phyloP scores from a whole-genome alignment of 257 asterid genomes.

The Catharanthus roseus region DNA sequence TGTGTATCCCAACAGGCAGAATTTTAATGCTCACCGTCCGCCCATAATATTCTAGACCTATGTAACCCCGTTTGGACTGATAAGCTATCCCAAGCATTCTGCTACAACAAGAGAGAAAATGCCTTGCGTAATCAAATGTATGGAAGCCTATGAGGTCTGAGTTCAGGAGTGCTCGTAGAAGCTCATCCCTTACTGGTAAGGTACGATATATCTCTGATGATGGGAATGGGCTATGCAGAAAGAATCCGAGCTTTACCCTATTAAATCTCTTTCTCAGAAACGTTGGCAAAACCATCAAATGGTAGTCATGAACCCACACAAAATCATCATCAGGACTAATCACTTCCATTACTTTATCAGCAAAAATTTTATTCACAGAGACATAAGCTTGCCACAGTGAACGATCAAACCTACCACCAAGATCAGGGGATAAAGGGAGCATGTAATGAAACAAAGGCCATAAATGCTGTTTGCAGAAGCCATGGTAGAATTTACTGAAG shows the following conservation, averaged over 20 bases:
- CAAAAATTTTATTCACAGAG: slow-evolving; percentile 79
- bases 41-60: slow-evolving; percentile 79
- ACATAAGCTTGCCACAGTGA: slow-evolving; percentile 82
- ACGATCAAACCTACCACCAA: slow-evolving; percentile 85
- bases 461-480: slow-evolving; percentile 77
- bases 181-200: slow-evolving; percentile 65
- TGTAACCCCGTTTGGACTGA: slow-evolving; percentile 79
- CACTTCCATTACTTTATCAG: slow-evolving; percentile 91
- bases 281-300: slow-evolving; percentile 81
- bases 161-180: slow-evolving; percentile 74
- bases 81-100: slow-evolving; percentile 76
- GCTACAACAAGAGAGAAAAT: slow-evolving; percentile 81
- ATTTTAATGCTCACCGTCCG: slow-evolving; percentile 82
- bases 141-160: slow-evolving; percentile 80
- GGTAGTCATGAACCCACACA: slow-evolving; percentile 91
- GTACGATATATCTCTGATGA: slow-evolving; percentile 87
- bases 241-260: slow-evolving; percentile 78
- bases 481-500: slow-evolving; percentile 72
- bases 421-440: slow-evolving; percentile 91
- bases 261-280: slow-evolving; percentile 77
- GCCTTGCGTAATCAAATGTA: slow-evolving; percentile 78
- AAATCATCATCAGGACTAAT: slow-evolving; percentile 80
- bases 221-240: slow-evolving; percentile 81
- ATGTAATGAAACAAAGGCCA: slow-evolving; percentile 94
- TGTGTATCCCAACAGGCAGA: slow-evolving; percentile 80